These are phyloP conservation scores for Acacia confusa DNA, from an alignment of 306 rosid genomes.

Conservation along the genomic window DNA sequence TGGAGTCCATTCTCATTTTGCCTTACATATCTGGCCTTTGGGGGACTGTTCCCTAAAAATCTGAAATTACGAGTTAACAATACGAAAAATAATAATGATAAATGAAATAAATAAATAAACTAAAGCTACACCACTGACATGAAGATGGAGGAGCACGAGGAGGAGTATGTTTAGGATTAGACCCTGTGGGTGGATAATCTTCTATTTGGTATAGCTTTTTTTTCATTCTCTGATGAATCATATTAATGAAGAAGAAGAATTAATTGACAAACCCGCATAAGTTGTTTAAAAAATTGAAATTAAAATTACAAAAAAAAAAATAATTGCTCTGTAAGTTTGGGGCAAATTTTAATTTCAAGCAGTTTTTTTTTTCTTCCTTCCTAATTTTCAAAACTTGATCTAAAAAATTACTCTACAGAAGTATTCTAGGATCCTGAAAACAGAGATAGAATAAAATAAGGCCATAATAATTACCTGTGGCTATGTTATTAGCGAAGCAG, in stretches of 20 bases:
- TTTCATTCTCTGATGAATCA: background rate
- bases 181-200: background rate
- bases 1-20: too few species aligned
- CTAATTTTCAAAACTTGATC: too few species aligned
- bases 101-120: too few species aligned
- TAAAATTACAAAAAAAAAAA: too few species aligned
- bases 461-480: background rate
- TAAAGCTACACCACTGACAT: background rate
- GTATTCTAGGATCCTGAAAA: too few species aligned
- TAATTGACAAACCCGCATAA: background rate
- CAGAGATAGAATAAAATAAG: background rate
- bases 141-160: background rate
- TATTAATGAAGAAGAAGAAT: background rate
- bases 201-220: background rate
- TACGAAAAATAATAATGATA: background rate
- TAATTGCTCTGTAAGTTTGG: background rate
- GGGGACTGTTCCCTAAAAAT: too few species aligned
- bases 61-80: background rate
- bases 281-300: background rate
- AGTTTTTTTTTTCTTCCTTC: too few species aligned
- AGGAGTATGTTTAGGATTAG: conserved; percentile 24
- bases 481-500: background rate
- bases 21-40: too few species aligned
- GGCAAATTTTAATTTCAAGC: background rate
- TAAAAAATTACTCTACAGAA: too few species aligned